A percentile compares a stretch with the other conserved stretches of the same genome.
Evolutionary conservation across 2,329 filamentous ascomycete genomes (phyloP).

Genomic region (Harringtonia lauricola): DNA sequence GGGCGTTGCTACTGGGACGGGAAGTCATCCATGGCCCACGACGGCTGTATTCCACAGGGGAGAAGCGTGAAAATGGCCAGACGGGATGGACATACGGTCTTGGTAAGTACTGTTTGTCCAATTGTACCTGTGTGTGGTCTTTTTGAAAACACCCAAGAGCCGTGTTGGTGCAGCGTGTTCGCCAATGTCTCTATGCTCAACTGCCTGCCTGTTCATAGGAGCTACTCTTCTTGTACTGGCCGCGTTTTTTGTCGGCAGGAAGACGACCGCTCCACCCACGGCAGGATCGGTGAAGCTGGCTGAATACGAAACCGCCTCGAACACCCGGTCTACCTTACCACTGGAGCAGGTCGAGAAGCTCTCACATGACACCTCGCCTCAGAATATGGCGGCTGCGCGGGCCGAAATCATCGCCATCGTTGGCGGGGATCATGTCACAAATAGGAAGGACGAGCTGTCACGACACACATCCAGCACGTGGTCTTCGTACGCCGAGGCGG

Average conservation of each 20-base stretch:
- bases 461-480: constrained; percentile 49
- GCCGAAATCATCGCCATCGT: constrained; percentile 52
- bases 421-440: constrained; percentile 52
- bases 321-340: constrained; percentile 44
- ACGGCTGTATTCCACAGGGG: too few species aligned
- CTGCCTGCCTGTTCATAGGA: neutral
- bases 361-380: constrained; percentile 44
- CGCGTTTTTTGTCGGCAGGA: neutral
- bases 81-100: too few species aligned
- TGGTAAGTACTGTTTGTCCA: too few species aligned
- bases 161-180: too few species aligned
- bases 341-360: constrained; percentile 36
- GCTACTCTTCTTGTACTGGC: neutral
- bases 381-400: constrained; percentile 57
- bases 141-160: too few species aligned
- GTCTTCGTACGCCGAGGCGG: constrained; percentile 44
- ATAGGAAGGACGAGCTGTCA: constrained; percentile 39
- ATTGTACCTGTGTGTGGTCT: too few species aligned
- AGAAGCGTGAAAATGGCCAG: too few species aligned
- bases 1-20: too few species aligned
- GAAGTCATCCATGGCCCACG: too few species aligned
- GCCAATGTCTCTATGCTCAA: neutral
- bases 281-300: neutral
- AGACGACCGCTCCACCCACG: neutral
- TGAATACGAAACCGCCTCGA: neutral